Conservation (phyloP, 257 asterid species). For the Mentha longifolia region DNA sequence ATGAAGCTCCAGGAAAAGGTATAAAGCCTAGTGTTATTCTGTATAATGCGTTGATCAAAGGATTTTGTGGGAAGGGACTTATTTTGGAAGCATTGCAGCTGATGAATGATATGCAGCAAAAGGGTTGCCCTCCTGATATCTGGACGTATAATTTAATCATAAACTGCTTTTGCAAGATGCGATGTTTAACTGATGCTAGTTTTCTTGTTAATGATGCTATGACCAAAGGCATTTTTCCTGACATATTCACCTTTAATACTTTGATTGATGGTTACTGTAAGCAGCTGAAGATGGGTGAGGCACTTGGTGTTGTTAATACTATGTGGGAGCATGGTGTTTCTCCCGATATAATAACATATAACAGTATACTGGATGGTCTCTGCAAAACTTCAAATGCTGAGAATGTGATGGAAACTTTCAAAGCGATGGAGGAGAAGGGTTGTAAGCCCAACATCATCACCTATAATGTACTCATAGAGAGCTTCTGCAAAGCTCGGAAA, state of each 20-base stretch:
- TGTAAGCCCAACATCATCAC: slow-evolving; percentile 77
- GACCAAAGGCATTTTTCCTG: slow-evolving; percentile 68
- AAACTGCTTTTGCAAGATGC: slow-evolving; percentile 83
- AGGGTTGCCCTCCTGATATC: slow-evolving; percentile 67
- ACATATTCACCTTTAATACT: slow-evolving; percentile 88
- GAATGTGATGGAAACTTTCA: slow-evolving; percentile 74
- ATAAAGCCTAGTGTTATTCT: too few relatives aligned
- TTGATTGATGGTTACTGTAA: slow-evolving; percentile 88
- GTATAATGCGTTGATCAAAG: slow-evolving; percentile 77
- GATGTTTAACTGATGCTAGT: too few relatives aligned
- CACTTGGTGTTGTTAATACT: slow-evolving; percentile 64
- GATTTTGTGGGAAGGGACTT: slow-evolving; percentile 65
- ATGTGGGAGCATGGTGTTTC: too few relatives aligned
- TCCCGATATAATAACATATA: slow-evolving; percentile 81
- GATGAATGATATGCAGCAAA: slow-evolving; percentile 72
- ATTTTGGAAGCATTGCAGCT: slow-evolving; percentile 74
- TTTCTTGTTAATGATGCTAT: slow-evolving; percentile 55
- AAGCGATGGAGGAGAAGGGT: slow-evolving; percentile 75
- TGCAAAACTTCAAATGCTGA: slow-evolving; percentile 71
- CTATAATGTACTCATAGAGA: slow-evolving; percentile 80
- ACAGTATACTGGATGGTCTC: slow-evolving; percentile 78
- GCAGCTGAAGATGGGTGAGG: slow-evolving; percentile 65
- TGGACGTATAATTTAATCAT: slow-evolving; percentile 87
- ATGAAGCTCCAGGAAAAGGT: slow-evolving; percentile 62
- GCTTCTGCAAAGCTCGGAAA: slow-evolving; percentile 73